A percentile compares a stretch with the other conserved stretches of the same genome.
Evolutionary conservation across 2,329 filamentous ascomycete genomes (phyloP).

Genomic region (Colletotrichum sp.): DNA sequence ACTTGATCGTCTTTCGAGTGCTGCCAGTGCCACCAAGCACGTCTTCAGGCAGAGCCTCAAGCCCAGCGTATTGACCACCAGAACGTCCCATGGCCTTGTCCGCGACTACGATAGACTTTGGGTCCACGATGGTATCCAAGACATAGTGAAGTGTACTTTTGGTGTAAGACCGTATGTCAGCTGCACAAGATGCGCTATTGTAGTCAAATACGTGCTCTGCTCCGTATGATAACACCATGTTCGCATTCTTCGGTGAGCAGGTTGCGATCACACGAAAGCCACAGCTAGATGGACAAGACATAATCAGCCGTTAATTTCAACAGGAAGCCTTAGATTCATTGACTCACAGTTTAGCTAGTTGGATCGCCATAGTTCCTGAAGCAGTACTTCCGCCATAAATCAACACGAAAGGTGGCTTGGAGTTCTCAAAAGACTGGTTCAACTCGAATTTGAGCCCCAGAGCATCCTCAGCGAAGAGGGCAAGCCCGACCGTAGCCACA

Average conservation of each 20-base stretch:
- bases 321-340: neutral
- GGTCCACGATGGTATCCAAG: constrained; percentile 46
- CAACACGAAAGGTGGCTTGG: constrained; percentile 35
- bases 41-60: constrained; percentile 28
- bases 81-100: constrained; percentile 39
- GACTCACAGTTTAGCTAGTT: constrained; percentile 38
- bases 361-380: constrained; percentile 47
- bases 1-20: neutral
- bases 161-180: constrained; percentile 41
- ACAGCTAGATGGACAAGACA: constrained; percentile 18
- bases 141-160: constrained; percentile 38
- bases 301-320: neutral
- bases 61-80: constrained; percentile 40
- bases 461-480: constrained; percentile 28
- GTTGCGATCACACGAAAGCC: constrained; percentile 47
- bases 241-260: constrained; percentile 46
- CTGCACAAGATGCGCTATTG: constrained; percentile 32
- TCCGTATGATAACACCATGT: constrained; percentile 43
- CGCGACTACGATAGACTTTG: constrained; percentile 38
- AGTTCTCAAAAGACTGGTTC: constrained; percentile 14
- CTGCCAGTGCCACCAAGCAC: neutral
- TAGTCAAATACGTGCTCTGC: constrained; percentile 53
- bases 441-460: constrained; percentile 25
- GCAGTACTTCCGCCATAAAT: constrained; percentile 50
- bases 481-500: constrained; percentile 32